phyloP scores from a whole-genome alignment of 2,329 filamentous ascomycete genomes.

The Hypomyces rosellus region DNA sequence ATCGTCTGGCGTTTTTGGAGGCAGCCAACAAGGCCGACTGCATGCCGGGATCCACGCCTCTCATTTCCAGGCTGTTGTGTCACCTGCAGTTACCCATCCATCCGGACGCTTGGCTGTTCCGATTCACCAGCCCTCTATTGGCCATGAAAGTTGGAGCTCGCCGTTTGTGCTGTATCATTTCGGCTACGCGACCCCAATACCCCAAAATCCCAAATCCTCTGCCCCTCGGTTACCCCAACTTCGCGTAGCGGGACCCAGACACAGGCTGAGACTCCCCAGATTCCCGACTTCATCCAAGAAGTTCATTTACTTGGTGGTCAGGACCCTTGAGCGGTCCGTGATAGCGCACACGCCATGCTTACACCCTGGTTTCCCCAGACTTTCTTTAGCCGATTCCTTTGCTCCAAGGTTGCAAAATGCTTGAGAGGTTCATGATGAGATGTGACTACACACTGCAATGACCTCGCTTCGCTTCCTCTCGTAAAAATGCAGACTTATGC shows the following conservation, averaged over 20 bases:
- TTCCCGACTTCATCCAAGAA: constrained; percentile 15
- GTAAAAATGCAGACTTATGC: neutral
- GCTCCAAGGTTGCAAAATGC: constrained; percentile 1
- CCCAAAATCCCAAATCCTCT: constrained; percentile 1
- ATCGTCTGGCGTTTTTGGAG: neutral
- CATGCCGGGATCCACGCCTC: neutral
- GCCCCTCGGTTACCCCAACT: constrained; percentile 12
- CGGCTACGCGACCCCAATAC: constrained; percentile 3
- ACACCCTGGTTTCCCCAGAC: constrained; percentile 30
- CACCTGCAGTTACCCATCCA: neutral
- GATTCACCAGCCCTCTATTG: neutral
- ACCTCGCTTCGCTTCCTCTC: neutral
- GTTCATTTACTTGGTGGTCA: constrained; percentile 18
- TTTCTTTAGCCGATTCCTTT: constrained; percentile 13
- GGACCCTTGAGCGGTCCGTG: constrained; percentile 20
- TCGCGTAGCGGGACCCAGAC: constrained; percentile 3
- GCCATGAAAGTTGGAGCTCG: constrained; percentile 6
- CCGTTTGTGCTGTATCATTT: constrained; percentile 6
- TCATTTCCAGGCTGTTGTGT: neutral
- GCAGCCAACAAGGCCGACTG: neutral
- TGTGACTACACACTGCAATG: too few species aligned
- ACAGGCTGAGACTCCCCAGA: constrained; percentile 6
- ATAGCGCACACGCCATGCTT: constrained; percentile 23
- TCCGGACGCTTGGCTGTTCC: constrained; percentile 1
- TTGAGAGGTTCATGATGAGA: too few species aligned